Conservation (phyloP, 768 basidiomycete species). For the Melanogaster broomeanus region DNA sequence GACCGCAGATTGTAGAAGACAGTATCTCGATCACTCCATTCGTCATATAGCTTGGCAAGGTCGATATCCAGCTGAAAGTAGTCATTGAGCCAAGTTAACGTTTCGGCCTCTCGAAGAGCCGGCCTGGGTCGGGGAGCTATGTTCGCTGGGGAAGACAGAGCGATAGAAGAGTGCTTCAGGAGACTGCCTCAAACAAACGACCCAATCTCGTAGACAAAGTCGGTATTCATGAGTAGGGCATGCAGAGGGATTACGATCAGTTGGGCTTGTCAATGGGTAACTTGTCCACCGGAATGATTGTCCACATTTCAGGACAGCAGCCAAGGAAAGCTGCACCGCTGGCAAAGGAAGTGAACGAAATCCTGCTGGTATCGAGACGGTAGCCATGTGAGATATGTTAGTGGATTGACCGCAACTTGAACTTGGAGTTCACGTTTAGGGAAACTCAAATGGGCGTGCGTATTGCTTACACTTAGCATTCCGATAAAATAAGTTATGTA, state of each 20-base stretch:
- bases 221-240: constrained; percentile 65
- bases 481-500: too few relatives aligned
- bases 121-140: constrained; percentile 34
- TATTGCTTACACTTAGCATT: too few relatives aligned
- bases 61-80: constrained; percentile 90
- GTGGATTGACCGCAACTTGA: too few relatives aligned
- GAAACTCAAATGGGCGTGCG: too few relatives aligned
- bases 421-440: too few relatives aligned
- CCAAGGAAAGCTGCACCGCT: constrained; percentile 71
- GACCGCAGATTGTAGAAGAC: constrained; percentile 68
- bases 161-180: constrained; percentile 67
- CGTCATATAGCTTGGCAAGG: constrained; percentile 65
- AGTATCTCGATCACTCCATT: constrained; percentile 74
- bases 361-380: constrained; percentile 27
- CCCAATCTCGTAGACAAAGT: constrained; percentile 77
- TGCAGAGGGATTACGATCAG: constrained; percentile 12
- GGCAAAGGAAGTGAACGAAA: constrained; percentile 65
- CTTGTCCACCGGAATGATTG: constrained; percentile 85
- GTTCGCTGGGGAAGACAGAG: constrained; percentile 56
- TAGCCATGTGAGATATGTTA: constrained; percentile 7
- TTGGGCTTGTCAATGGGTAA: constrained; percentile 39
- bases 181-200: constrained; percentile 81
- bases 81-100: constrained; percentile 71
- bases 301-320: constrained; percentile 78
- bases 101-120: constrained; percentile 56